Base-by-base conservation (phyloP, 163 green algal species). In the Scenedesmus sp. region DNA sequence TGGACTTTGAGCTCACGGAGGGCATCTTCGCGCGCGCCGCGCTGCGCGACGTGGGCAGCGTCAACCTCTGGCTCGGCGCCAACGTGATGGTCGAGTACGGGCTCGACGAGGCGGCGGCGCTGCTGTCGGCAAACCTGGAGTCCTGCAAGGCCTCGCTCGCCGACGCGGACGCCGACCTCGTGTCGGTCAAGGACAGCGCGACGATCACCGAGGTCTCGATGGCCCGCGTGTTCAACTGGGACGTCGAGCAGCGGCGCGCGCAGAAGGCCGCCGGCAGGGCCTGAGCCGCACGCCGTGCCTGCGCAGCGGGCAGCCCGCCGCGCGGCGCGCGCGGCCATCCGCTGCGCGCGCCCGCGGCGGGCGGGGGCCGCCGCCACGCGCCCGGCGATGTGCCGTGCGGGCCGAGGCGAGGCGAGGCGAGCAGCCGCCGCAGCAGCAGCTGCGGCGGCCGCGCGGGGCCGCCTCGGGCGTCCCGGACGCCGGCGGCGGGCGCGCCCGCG, bases 51-150 rank as follows among this genome's bases (percentile, higher is more conserved):
- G 88, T 91, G 20, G 75, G 89, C 11, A 87, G 60, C n/a, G 94
- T 97, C n/a, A 93, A 92, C 70, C 84, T 98, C 50, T 98, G 94
- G 94, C 90, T 98, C 18, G 87, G 85, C 1, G 94, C 94, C 5
- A 83, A 86, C 31, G 89, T 98, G 9, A 79, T 79, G 71, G 69
- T 97, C 29, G 94, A 98, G 81, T 98, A 97, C 73, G 47, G 81
- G 0, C 84, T 97, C 14, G 84, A 91, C 15, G 94, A 98, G 36
- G 93, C 94, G 2, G 62, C 63, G 47, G 44, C 54, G 36, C 65
- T 94, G 82, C 88, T 96, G 81, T 83, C 90, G 65, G 62, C 70
- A 29, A 94, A 96, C 66, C 70, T 94, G 54, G 48, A 65, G 22
- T 90, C 83, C 28, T 93, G 87, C 83, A 87, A 87, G 34, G 60